Evolutionary conservation across 495 filamentous ascomycete genomes (phyloP).

Genomic region (Aspergillus conjunctus): DNA sequence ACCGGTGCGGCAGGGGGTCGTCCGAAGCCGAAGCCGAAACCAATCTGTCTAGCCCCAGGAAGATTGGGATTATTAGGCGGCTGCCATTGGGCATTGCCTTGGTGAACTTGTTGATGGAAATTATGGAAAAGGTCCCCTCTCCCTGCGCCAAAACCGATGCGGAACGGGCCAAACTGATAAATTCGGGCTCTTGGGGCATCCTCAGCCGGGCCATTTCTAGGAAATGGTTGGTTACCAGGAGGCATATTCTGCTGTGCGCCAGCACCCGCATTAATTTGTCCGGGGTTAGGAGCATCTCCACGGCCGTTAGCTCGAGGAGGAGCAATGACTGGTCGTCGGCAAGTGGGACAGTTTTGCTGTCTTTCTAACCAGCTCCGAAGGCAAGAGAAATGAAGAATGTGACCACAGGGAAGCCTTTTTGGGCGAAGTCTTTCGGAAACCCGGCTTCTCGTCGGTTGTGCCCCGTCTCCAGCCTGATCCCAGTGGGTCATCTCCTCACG

Average conservation of each 20-base stretch:
- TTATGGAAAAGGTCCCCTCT: conserved; percentile 56
- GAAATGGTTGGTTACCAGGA: conserved; percentile 36
- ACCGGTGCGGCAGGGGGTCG: conserved; percentile 34
- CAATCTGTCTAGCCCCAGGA: conserved; percentile 41
- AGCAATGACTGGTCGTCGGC: conserved; percentile 71
- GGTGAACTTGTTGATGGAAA: conserved; percentile 52
- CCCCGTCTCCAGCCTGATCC: conserved; percentile 40
- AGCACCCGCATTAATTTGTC: conserved; percentile 29
- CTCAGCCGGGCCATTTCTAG: conserved; percentile 33
- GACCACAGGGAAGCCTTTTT: conserved; percentile 95
- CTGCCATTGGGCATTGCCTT: conserved; percentile 41
- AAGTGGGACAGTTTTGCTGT: conserved; percentile 96
- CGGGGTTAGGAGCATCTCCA: conserved; percentile 31
- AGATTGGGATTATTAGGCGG: conserved; percentile 36
- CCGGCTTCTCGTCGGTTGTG: conserved; percentile 38
- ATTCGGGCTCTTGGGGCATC: conserved; percentile 48
- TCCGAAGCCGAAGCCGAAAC: conserved; percentile 49
- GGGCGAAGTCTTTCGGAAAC: conserved; percentile 81
- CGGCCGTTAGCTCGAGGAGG: conserved; percentile 34
- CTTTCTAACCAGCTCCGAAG: conserved; percentile 97
- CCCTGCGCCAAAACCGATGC: conserved; percentile 60
- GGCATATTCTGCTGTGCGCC: conserved; percentile 35
- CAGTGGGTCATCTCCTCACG: conserved; percentile 91
- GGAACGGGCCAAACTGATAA: conserved; percentile 59
- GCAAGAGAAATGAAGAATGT: conserved; percentile 92